Percentiles rank a stretch among this genome's conserved stretches.
These are phyloP conservation scores for Arthrobotrys pseudoclavata DNA, from an alignment of 2,329 filamentous ascomycete species.

Conservation along the genomic window DNA sequence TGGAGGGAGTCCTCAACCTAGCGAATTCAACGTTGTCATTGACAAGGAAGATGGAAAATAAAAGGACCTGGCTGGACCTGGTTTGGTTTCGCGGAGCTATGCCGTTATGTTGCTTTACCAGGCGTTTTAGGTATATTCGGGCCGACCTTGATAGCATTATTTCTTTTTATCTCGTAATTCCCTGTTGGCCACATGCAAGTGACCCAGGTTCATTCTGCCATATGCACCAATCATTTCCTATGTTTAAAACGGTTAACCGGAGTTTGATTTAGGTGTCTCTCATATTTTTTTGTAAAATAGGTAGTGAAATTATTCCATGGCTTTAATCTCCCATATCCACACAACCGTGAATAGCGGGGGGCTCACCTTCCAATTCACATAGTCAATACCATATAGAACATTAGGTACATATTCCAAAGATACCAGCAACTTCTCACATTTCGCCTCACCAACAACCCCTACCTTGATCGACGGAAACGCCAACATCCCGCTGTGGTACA, in stretches of 20 bases:
- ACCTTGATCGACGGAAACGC: slow-evolving; percentile 25
- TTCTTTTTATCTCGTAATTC: background rate
- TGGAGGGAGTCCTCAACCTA: background rate
- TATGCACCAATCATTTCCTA: background rate
- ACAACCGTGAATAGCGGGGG: background rate
- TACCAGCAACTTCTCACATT: slow-evolving; percentile 20
- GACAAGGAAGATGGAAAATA: slow-evolving; percentile 3
- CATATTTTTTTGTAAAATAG: slow-evolving; percentile 16
- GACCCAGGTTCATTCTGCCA: background rate
- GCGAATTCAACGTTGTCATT: slow-evolving; percentile 19
- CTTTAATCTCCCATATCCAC: background rate
- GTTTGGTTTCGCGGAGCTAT: background rate
- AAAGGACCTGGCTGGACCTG: background rate
- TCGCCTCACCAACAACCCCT: background rate
- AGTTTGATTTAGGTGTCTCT: background rate
- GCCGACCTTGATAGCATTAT: background rate
- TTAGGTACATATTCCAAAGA: background rate
- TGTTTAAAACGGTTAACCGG: slow-evolving; percentile 3
- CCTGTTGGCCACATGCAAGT: background rate
- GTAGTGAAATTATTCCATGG: background rate
- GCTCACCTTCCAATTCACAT: background rate
- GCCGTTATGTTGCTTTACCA: background rate
- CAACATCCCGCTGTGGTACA: slow-evolving; percentile 30
- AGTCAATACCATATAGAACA: background rate
- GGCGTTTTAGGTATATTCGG: background rate